Evolutionary conservation across 129 eudicot genomes (phyloP), one percentile per base, ranked within the genome.

Genomic region (Lonicera japonica): DNA sequence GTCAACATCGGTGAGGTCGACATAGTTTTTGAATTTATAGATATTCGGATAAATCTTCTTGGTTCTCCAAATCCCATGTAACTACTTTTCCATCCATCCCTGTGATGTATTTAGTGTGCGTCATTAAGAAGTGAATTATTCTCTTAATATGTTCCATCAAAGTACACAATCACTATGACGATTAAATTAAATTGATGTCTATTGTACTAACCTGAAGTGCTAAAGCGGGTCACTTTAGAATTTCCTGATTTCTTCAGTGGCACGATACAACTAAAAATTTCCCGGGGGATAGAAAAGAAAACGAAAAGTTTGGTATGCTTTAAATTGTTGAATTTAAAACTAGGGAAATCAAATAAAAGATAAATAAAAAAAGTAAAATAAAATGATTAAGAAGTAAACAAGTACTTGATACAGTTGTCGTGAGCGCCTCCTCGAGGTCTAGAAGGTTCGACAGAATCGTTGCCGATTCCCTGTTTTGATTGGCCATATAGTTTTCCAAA

Each of bases 401-500:
- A 39, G 36, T 92, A 94, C 99, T 73, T 94, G 75, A 94, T 94
- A 61, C 96, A 88, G 82, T 94, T 94, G 64, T 94, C 96, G 34
- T 94, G 98, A 73, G 74, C 87, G 58, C 80, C 77, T 13, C 79
- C 89, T 62, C 80, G 82, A 52, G 77, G 63, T 72, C 66, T 79
- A 61, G 90, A 79, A 48, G 60, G 54, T 39, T 80, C 83, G 43
- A 47, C 69, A 19, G 45, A 51, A 29, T 88, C 87, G 66, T 77
- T 83, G 78, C 79, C 62, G n/a, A 63, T 60, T 67, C 85, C 84
- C 71, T 76, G 77, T 67, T 75, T 94, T 23, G 99, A 80, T 76
- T 91, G 95, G 61, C 99, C 84, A 77, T 94, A 94, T 48, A 94
- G 75, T 76, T 94, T 94, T 50, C 96, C 99, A 75, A 88, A 85